Evolutionary conservation across 768 basidiomycete genomes (phyloP).

Genomic region (Sarcodon sp.): DNA sequence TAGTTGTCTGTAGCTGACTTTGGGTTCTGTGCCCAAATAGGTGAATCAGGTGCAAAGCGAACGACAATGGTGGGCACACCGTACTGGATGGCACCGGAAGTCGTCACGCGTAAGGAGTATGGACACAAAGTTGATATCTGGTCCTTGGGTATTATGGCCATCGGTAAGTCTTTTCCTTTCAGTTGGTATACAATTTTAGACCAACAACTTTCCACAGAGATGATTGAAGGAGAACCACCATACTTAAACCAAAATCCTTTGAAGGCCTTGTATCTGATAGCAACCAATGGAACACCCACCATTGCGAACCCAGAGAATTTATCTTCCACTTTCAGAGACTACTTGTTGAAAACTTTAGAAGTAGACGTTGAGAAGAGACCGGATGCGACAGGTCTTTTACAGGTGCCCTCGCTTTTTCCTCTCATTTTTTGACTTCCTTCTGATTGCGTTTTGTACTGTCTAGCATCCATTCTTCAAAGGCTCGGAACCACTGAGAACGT

Average conservation of each 20-base stretch:
- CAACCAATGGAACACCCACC: slow-evolving; percentile 94
- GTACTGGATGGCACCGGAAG: slow-evolving; percentile 99
- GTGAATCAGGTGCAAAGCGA: slow-evolving; percentile 72
- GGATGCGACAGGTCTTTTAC: slow-evolving; percentile 66
- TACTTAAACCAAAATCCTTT: slow-evolving; percentile 94
- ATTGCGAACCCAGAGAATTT: slow-evolving; percentile 83
- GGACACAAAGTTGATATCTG: slow-evolving; percentile 98
- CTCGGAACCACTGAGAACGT: slow-evolving; percentile 75
- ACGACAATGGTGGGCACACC: slow-evolving; percentile 99
- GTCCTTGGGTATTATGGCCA: slow-evolving; percentile 93
- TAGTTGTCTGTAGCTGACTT: slow-evolving; percentile 66
- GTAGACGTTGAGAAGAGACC: slow-evolving; percentile 94
- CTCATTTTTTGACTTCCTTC: not conserved
- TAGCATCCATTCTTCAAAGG: slow-evolving; percentile 85
- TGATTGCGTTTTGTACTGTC: not conserved
- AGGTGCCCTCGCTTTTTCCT: slow-evolving; percentile 30
- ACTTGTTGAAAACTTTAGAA: slow-evolving; percentile 78
- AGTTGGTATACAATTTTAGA: not conserved
- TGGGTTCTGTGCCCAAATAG: slow-evolving; percentile 97
- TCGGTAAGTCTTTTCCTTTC: slow-evolving; percentile 41
- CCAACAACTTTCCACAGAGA: slow-evolving; percentile 38
- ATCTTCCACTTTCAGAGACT: slow-evolving; percentile 76
- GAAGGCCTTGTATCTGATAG: slow-evolving; percentile 95
- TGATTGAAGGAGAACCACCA: slow-evolving; percentile 97
- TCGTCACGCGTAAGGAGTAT: slow-evolving; percentile 95